A percentile compares a stretch with the other conserved stretches of the same genome.
These are phyloP conservation scores for Ploettnerulaceae sp. DNA, from an alignment of 2,329 filamentous ascomycete genomes.

Conservation along the genomic window DNA sequence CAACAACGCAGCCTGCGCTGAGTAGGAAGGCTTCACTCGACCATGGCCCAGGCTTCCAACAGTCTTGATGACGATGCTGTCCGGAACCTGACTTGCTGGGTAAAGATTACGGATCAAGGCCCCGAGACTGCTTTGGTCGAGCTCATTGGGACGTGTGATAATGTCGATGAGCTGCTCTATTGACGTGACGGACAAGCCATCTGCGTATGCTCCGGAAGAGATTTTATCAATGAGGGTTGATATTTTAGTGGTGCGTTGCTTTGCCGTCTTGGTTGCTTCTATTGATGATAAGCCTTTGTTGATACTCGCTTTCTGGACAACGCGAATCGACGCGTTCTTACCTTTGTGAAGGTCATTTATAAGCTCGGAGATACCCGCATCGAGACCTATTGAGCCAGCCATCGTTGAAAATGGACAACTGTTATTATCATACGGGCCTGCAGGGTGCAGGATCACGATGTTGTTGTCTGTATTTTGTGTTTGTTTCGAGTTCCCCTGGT, in stretches of 20 bases:
- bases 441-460: not conserved
- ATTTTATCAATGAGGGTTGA: conserved; percentile 61
- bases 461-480: not conserved
- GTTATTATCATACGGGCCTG: not conserved
- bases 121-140: conserved; percentile 71
- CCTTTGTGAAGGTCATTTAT: conserved; percentile 28
- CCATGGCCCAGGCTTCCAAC: conserved; percentile 74
- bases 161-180: conserved; percentile 62
- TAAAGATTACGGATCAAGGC: conserved; percentile 71
- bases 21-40: conserved; percentile 65
- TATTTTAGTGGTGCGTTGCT: conserved; percentile 58
- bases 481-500: not conserved
- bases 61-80: conserved; percentile 57
- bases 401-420: conserved; percentile 11
- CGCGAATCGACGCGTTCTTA: conserved; percentile 26
- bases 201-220: conserved; percentile 58
- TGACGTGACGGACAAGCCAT: conserved; percentile 57
- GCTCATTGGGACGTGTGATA: conserved; percentile 58
- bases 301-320: conserved; percentile 8
- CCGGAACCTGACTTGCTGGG: conserved; percentile 59
- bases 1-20: conserved; percentile 65
- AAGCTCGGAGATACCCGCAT: conserved; percentile 19
- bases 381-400: conserved; percentile 9
- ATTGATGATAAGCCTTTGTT: conserved; percentile 6
- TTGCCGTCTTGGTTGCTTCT: conserved; percentile 59